These are phyloP conservation scores for Talaromyces albobiverticillius DNA, from an alignment of 2,329 filamentous ascomycete genomes.

Conservation along the genomic window DNA sequence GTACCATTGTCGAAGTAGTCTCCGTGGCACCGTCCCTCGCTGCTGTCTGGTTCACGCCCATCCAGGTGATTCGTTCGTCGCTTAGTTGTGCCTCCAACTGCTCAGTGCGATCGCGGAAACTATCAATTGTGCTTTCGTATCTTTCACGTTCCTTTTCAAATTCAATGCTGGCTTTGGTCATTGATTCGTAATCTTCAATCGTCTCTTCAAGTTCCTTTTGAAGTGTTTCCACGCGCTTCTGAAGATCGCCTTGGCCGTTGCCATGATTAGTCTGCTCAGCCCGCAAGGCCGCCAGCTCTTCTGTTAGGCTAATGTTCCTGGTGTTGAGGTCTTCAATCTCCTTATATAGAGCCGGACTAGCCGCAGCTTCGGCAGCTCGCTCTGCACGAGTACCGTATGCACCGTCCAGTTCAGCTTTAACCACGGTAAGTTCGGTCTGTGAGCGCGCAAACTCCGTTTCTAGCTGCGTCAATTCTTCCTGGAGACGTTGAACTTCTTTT, in stretches of 20 bases:
- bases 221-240: constrained; percentile 53
- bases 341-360: constrained; percentile 56
- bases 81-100: constrained; percentile 61
- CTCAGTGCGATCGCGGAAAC: constrained; percentile 62
- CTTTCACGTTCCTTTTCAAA: constrained; percentile 68
- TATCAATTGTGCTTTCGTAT: constrained; percentile 63
- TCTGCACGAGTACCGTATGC: constrained; percentile 80
- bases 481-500: constrained; percentile 29
- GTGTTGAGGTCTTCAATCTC: constrained; percentile 57
- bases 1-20: constrained; percentile 64
- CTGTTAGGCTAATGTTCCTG: constrained; percentile 45
- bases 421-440: constrained; percentile 82
- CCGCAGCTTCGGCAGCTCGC: constrained; percentile 63
- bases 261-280: constrained; percentile 29
- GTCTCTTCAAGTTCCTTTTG: constrained; percentile 66
- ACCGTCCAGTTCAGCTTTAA: constrained; percentile 84
- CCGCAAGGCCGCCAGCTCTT: constrained; percentile 47
- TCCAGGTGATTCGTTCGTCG: constrained; percentile 65
- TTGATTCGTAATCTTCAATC: constrained; percentile 66
- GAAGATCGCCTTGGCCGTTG: constrained; percentile 32
- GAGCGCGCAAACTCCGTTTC: constrained; percentile 64
- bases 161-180: constrained; percentile 68
- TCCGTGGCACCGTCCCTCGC: constrained; percentile 44
- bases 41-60: constrained; percentile 57
- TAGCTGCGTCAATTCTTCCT: constrained; percentile 50